A percentile compares a stretch with the other conserved stretches of the same genome.
These are phyloP conservation scores for Ophiostoma montium DNA, from an alignment of 2,329 filamentous ascomycete genomes.

Conservation along the genomic window DNA sequence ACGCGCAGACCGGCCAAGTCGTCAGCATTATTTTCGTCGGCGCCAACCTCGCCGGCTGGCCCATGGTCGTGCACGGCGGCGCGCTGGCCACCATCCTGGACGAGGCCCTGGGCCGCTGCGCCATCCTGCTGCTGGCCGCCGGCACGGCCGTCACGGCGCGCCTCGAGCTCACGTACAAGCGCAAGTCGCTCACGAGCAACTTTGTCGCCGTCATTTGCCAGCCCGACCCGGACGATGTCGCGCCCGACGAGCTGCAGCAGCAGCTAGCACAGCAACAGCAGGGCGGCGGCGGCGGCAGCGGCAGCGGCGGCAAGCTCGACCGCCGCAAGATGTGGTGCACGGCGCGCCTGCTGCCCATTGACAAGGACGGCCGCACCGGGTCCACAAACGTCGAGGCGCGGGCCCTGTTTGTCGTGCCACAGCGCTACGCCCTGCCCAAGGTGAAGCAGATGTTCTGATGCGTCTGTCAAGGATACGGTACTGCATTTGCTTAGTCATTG, in stretches of 20 bases:
- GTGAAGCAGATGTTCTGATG: slow-evolving; percentile 11
- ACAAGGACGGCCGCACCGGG: slow-evolving; percentile 24
- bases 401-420: slow-evolving; percentile 44
- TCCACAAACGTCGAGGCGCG: slow-evolving; percentile 42
- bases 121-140: slow-evolving; percentile 31
- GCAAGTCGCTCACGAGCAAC: slow-evolving; percentile 17
- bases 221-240: slow-evolving; percentile 14
- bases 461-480: background rate
- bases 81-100: slow-evolving; percentile 53
- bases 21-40: slow-evolving; percentile 57
- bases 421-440: slow-evolving; percentile 23
- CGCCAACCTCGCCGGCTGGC: slow-evolving; percentile 52
- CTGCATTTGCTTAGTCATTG: background rate
- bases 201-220: slow-evolving; percentile 17
- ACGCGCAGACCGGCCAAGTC: slow-evolving; percentile 40
- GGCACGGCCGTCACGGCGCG: slow-evolving; percentile 41
- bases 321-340: slow-evolving; percentile 38
- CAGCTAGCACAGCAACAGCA: background rate
- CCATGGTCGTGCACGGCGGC: slow-evolving; percentile 57
- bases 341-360: slow-evolving; percentile 37
- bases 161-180: slow-evolving; percentile 47
- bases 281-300: too few relatives aligned
- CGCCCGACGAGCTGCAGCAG: background rate
- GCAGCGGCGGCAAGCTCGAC: background rate
- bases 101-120: slow-evolving; percentile 53